A percentile compares a stretch with the other conserved stretches of the same genome.
phyloP scores from a whole-genome alignment of 2,329 filamentous ascomycete genomes.

The Beauveria medogensis region DNA sequence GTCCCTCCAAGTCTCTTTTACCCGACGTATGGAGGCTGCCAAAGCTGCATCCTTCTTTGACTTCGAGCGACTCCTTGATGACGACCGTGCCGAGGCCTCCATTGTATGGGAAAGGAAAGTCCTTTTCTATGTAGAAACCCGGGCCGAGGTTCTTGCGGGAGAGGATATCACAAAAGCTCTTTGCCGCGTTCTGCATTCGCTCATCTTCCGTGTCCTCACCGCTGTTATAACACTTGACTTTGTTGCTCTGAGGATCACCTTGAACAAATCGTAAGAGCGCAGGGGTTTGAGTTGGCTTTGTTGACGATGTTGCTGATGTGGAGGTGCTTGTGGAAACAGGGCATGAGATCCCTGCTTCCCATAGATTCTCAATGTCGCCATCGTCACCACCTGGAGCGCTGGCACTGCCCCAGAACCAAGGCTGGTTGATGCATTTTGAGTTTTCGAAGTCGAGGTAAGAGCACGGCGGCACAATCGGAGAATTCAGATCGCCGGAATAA shows the following conservation, averaged over 20 bases:
- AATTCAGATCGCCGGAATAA: not conserved
- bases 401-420: not conserved
- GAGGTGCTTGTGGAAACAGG: not conserved
- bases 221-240: slow-evolving; percentile 13
- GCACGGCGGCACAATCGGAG: slow-evolving; percentile 6
- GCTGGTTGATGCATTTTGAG: slow-evolving; percentile 1
- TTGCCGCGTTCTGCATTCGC: slow-evolving; percentile 11
- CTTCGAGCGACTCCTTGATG: slow-evolving; percentile 12
- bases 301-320: not conserved
- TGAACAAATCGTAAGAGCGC: slow-evolving; percentile 3
- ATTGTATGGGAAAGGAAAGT: slow-evolving; percentile 7
- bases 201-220: slow-evolving; percentile 12
- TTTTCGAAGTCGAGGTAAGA: slow-evolving; percentile 1
- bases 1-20: not conserved
- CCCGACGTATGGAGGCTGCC: too few relatives aligned
- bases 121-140: not conserved
- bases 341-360: not conserved
- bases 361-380: not conserved
- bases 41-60: slow-evolving; percentile 11
- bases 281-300: not conserved
- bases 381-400: not conserved
- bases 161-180: slow-evolving; percentile 12
- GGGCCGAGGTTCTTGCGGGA: not conserved
- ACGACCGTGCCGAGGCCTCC: slow-evolving; percentile 4
- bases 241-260: slow-evolving; percentile 13